Evolutionary conservation across 176 grass and related monocot genomes (phyloP).

Genomic region (Coix lacrymajobi): DNA sequence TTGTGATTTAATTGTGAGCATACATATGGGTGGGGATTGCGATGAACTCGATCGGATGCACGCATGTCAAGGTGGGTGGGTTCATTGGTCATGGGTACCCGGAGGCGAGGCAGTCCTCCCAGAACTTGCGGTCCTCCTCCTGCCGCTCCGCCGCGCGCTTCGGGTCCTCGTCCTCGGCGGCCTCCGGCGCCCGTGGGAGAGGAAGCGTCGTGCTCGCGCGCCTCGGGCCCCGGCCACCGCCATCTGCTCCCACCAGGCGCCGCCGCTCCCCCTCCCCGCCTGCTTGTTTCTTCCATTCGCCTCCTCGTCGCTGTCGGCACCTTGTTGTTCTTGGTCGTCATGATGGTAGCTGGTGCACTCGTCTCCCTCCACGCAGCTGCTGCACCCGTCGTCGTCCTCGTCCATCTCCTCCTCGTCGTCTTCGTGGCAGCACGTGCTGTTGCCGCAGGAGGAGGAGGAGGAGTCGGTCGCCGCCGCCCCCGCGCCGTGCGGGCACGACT

Average conservation of each 20-base stretch:
- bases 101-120: conserved; percentile 68
- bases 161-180: conserved; percentile 25
- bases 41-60: background rate
- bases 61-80: background rate
- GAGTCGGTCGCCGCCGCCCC: background rate
- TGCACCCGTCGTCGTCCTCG: conserved; percentile 33
- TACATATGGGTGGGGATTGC: no score
- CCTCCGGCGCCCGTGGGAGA: background rate
- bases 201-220: background rate
- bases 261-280: background rate
- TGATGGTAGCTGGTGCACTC: background rate
- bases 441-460: background rate
- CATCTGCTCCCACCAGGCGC: conserved; percentile 24
- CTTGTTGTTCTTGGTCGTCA: background rate
- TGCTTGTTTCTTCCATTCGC: background rate
- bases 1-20: background rate
- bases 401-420: background rate
- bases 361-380: conserved; percentile 44
- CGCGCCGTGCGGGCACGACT: conserved; percentile 26
- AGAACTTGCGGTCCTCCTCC: conserved; percentile 70
- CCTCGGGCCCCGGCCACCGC: background rate
- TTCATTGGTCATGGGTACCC: conserved; percentile 70
- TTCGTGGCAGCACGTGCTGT: conserved; percentile 12
- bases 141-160: conserved; percentile 22
- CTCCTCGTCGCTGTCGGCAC: background rate